Evolutionary conservation across 495 filamentous ascomycete species (phyloP).

Genomic region (Penicillium roqueforti): DNA sequence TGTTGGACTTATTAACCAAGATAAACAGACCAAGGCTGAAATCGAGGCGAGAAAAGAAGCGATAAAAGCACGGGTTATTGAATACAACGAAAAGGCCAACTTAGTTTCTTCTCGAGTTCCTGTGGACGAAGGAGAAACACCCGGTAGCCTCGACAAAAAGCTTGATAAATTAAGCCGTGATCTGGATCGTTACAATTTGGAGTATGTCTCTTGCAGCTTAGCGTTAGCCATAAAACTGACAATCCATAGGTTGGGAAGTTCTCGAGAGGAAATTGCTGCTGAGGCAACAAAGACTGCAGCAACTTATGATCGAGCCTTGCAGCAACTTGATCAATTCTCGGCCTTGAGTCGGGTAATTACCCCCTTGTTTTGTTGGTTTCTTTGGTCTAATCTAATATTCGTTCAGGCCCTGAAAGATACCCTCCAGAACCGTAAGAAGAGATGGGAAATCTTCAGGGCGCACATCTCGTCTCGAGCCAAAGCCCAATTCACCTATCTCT

Average conservation of each 20-base stretch:
- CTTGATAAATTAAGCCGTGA: slow-evolving; percentile 56
- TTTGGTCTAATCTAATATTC: not conserved
- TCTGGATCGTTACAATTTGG: slow-evolving; percentile 44
- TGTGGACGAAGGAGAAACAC: slow-evolving; percentile 65
- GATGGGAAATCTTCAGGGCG: slow-evolving; percentile 76
- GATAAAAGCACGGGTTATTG: slow-evolving; percentile 41
- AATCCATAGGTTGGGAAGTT: slow-evolving; percentile 55
- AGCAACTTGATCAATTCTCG: slow-evolving; percentile 46
- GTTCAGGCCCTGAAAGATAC: slow-evolving; percentile 56
- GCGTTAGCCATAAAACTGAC: slow-evolving; percentile 15
- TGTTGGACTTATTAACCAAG: slow-evolving; percentile 46
- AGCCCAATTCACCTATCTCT: slow-evolving; percentile 78
- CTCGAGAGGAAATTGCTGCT: slow-evolving; percentile 59
- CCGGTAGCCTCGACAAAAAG: slow-evolving; percentile 58
- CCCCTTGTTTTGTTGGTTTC: not conserved
- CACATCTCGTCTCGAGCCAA: slow-evolving; percentile 81
- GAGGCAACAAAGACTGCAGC: slow-evolving; percentile 42
- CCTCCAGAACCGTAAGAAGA: slow-evolving; percentile 62
- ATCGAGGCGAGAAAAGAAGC: slow-evolving; percentile 45
- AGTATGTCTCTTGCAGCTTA: slow-evolving; percentile 35
- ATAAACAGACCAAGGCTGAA: slow-evolving; percentile 42
- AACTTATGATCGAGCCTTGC: slow-evolving; percentile 40
- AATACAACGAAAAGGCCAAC: slow-evolving; percentile 56
- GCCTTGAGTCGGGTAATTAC: slow-evolving; percentile 49
- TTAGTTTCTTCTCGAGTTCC: slow-evolving; percentile 56